phyloP scores from a whole-genome alignment of 2,329 filamentous ascomycete species.

The Mycosphaerella arachidis region DNA sequence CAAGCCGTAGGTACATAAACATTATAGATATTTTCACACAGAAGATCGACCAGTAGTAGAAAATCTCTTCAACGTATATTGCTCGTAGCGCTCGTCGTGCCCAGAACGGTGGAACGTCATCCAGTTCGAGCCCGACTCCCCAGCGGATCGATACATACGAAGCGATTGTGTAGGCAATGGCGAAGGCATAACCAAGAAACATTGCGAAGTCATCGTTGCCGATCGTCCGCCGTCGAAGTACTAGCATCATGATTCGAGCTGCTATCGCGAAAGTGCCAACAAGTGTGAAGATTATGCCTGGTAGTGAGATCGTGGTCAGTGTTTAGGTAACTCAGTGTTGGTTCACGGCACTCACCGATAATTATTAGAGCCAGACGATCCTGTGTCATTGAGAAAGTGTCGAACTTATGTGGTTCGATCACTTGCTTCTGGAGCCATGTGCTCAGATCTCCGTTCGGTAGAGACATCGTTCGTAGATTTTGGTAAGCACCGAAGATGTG shows the following conservation, averaged over 20 bases:
- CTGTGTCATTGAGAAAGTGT: constrained; percentile 4
- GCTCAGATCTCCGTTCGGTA: constrained; percentile 1
- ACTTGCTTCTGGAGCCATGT: background rate
- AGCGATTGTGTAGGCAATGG: constrained; percentile 16
- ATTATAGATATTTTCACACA: constrained; percentile 39
- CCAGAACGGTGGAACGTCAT: constrained; percentile 17
- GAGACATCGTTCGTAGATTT: background rate
- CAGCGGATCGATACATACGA: constrained; percentile 21
- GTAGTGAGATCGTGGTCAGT: background rate
- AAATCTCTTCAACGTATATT: constrained; percentile 29
- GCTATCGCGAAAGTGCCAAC: constrained; percentile 18
- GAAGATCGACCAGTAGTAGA: constrained; percentile 40
- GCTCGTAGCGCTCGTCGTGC: constrained; percentile 22
- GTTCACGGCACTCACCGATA: background rate
- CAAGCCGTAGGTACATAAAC: constrained; percentile 38
- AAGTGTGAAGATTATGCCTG: constrained; percentile 17
- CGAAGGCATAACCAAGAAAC: constrained; percentile 18
- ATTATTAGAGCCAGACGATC: constrained; percentile 7
- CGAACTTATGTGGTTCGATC: background rate
- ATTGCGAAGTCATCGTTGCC: constrained; percentile 23
- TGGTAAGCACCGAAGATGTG: background rate
- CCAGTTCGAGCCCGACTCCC: constrained; percentile 19
- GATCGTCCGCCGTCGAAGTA: constrained; percentile 15
- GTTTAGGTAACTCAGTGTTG: background rate
- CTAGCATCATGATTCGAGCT: constrained; percentile 16